Conservation (phyloP, 139 green algal genomes). For the Nannochloris sp. region DNA sequence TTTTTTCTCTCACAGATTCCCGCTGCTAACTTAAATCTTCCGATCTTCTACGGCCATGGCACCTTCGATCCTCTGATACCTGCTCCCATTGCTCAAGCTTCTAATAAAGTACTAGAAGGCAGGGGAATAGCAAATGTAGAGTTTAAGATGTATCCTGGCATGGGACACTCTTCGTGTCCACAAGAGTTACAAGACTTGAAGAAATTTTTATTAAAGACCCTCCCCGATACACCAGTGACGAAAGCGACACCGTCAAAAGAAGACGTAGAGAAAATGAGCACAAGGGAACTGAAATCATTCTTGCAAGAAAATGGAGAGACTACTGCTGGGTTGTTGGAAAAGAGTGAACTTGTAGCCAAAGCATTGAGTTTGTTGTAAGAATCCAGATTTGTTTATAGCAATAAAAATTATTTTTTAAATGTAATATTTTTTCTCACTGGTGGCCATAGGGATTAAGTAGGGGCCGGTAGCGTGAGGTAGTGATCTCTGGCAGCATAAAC, state of each 20-base stretch:
- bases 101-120: slow-evolving; percentile 7
- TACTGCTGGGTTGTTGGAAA: slow-evolving; percentile 6
- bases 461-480: background rate
- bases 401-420: background rate
- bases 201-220: slow-evolving; percentile 8
- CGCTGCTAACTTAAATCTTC: slow-evolving; percentile 10
- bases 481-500: background rate
- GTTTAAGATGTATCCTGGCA: slow-evolving; percentile 28
- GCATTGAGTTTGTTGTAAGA: slow-evolving; percentile 2
- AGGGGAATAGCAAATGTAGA: slow-evolving; percentile 5
- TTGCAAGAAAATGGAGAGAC: background rate
- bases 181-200: slow-evolving; percentile 31
- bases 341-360: slow-evolving; percentile 1
- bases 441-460: background rate
- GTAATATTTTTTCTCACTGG: background rate
- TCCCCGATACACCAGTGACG: background rate
- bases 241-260: background rate
- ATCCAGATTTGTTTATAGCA: background rate
- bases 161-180: slow-evolving; percentile 25
- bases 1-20: too few relatives aligned
- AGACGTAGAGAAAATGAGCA: background rate
- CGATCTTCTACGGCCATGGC: slow-evolving; percentile 34
- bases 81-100: background rate
- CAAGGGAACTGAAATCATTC: slow-evolving; percentile 7
- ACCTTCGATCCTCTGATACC: slow-evolving; percentile 30